Percentiles rank a stretch among this genome's conserved stretches.
These are phyloP conservation scores for Paralagenidium karlingii DNA, from an alignment of 352 stramenopile species.

Conservation along the genomic window DNA sequence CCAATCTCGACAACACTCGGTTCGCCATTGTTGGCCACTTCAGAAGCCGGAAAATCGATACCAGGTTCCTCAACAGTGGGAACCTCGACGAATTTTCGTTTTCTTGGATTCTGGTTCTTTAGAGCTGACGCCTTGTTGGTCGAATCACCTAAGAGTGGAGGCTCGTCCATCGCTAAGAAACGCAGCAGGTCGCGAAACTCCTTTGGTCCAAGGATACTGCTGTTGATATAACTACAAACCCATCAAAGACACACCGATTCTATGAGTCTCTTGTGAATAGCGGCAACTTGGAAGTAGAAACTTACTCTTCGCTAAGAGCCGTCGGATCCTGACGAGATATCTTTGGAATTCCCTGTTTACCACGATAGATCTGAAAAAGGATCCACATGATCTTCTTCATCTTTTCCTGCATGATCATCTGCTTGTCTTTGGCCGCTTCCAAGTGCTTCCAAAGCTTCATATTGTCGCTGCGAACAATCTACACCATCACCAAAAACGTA, in stretches of 20 bases:
- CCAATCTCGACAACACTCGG: slow-evolving; percentile 41
- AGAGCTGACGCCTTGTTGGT: slow-evolving; percentile 20
- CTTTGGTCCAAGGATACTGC: slow-evolving; percentile 65
- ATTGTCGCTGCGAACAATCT: slow-evolving; percentile 82
- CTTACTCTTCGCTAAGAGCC: slow-evolving; percentile 72
- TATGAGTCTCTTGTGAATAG: slow-evolving; percentile 6
- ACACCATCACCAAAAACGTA: slow-evolving; percentile 1
- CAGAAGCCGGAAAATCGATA: too few relatives aligned
- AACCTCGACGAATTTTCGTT: slow-evolving; percentile 80
- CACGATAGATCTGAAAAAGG: slow-evolving; percentile 81
- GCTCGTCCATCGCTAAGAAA: slow-evolving; percentile 79
- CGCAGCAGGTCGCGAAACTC: slow-evolving; percentile 76
- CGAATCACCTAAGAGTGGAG: slow-evolving; percentile 43
- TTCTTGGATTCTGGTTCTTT: slow-evolving; percentile 23
- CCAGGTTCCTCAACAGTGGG: slow-evolving; percentile 9
- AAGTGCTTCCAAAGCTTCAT: slow-evolving; percentile 83
- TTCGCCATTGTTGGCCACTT: too few relatives aligned
- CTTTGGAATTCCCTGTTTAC: slow-evolving; percentile 71
- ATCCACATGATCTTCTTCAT: slow-evolving; percentile 90
- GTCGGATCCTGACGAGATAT: slow-evolving; percentile 39
- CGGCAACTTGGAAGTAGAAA: slow-evolving; percentile 7
- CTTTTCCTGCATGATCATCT: slow-evolving; percentile 84
- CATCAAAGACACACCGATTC: too few relatives aligned
- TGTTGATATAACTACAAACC: slow-evolving; percentile 70
- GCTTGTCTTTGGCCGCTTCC: slow-evolving; percentile 74